Base-by-base conservation (phyloP, 768 basidiomycete genomes). In the Cantharellus cinnabarinus region DNA sequence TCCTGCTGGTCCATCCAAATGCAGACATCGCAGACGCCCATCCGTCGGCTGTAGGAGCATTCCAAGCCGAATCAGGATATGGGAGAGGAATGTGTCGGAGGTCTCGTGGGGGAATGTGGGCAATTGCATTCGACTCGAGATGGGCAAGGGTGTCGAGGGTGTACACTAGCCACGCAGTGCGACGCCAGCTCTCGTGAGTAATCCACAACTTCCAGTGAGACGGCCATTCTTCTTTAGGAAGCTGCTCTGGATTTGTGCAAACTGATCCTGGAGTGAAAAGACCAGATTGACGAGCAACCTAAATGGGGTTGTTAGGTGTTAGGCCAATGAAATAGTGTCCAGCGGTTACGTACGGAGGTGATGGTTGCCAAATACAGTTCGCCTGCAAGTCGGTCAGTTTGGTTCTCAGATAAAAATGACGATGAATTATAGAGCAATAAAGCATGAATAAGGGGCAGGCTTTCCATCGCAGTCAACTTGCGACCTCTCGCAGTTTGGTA, bases 111-210 rank as follows among this genome's bases (percentile, higher is more conserved):
- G 62, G 56, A 2, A 72, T 62, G 53, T 66, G 65, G 29, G 66
- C 65, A 5, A 65, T 66, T 57, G 67, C 65, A 41, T 66, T 67
- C 41, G 69, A 64, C 58, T 73, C 72, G 56, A 73, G 61, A 4
- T 67, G 65, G 10, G 68, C 68, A 37, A 73, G 60, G 2, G 70
- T 69, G 57, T 73, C 72, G 58, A 71, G 68, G 48, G 70, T 65
- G 58, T 68, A 73, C 10, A 73, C 63, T 10, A 71, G 62, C 61
- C 61, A 62, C 3, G 50, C 52, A 14, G 61, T 62, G 37, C 61
- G 63, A 4, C 72, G 66, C 37, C 66, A 65, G 0, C 69, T 70
- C 58, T 73, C 72, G 10, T 65, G 65, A 42, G 65, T 64, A 38
- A 71, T 70, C 71, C 71, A 73, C 20, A 65, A 60, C 29, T 65